These are phyloP conservation scores for Aspergillus sp. DNA, from an alignment of 2,329 filamentous ascomycete genomes.

Conservation along the genomic window DNA sequence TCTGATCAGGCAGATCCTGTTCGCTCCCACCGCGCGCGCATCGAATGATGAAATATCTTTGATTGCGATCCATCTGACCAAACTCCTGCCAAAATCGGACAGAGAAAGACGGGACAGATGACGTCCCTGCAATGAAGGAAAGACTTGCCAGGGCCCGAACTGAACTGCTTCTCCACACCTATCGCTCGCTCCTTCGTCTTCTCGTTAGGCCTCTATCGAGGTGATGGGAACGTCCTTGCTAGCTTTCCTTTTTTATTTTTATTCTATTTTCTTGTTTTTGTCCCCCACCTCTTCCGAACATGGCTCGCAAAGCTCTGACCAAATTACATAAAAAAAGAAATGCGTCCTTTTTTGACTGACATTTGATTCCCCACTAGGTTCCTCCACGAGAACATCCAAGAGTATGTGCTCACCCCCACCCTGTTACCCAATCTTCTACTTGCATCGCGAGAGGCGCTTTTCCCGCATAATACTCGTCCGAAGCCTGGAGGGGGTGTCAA, in stretches of 20 bases:
- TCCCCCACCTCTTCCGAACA: not conserved
- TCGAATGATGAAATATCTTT: conserved; percentile 10
- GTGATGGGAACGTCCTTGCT: conserved; percentile 5
- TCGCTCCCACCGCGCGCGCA: conserved; percentile 15
- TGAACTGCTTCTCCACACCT: conserved; percentile 9
- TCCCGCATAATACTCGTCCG: conserved; percentile 79
- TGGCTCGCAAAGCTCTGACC: not conserved
- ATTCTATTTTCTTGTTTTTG: not conserved
- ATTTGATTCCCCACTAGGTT: conserved; percentile 34
- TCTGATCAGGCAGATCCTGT: conserved; percentile 30
- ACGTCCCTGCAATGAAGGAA: conserved; percentile 1
- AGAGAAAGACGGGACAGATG: not conserved
- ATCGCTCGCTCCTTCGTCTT: not conserved
- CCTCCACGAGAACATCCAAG: conserved; percentile 51
- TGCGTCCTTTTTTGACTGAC: conserved; percentile 4
- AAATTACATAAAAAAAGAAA: not conserved
- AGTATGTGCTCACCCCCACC: conserved; percentile 63
- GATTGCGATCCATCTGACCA: conserved; percentile 1
- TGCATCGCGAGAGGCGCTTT: conserved; percentile 72
- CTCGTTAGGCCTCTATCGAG: not conserved
- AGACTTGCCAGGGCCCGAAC: not conserved
- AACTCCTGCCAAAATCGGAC: conserved; percentile 18
- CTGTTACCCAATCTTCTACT: conserved; percentile 61
- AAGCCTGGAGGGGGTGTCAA: conserved; percentile 33
- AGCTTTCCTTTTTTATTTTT: conserved; percentile 1